Evolutionary conservation across 768 basidiomycete species (phyloP), one percentile per base, ranked within the genome.

Genomic region (Boletus sp.): DNA sequence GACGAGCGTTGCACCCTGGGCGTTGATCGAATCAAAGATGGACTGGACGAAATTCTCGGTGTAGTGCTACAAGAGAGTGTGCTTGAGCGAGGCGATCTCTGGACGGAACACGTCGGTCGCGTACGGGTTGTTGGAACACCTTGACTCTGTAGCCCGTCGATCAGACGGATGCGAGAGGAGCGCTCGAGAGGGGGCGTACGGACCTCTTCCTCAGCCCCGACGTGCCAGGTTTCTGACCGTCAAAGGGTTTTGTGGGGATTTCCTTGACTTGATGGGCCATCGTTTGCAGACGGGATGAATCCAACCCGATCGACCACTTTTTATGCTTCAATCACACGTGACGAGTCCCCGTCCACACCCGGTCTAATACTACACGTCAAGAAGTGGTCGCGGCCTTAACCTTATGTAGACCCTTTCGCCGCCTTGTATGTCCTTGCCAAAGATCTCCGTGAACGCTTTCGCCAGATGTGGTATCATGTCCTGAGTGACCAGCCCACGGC

Each of bases 1-100:
- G 68, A 98, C 97, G 64, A 98, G 80, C 15, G 94, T 94, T 53
- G 85, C 77, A 30, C 83, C 92, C 58, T 88, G 75, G 49, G 85
- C 83, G 7, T 89, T 83, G 75, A 98, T 92, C 53, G 95, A 91
- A 74, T 91, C 85, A 67, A 95, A 83, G 78, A 94, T 99, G 63
- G 96, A 76, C 74, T 98, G 96, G 56, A 98, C 73, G 66, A 99
- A 99, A 80, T 98, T 99, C 77, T 98, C 97, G 45, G 97, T 99
- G 78, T 98, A 99, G 79, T 98, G 87, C 92, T 94, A 52, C 52
- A 55, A 35, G 59, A 33, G 40, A n/a, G 53, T 49, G 53, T 28
- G 54, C 57, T 66, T 67, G 58, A 70, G 69, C 54, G 46, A 17
- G 52, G 33, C 41, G 39, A 41, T 58, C 18, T 17, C 39, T 58